Evolutionary conservation across 352 stramenopile genomes (phyloP).

Genomic region (Globisporangium parvum): DNA sequence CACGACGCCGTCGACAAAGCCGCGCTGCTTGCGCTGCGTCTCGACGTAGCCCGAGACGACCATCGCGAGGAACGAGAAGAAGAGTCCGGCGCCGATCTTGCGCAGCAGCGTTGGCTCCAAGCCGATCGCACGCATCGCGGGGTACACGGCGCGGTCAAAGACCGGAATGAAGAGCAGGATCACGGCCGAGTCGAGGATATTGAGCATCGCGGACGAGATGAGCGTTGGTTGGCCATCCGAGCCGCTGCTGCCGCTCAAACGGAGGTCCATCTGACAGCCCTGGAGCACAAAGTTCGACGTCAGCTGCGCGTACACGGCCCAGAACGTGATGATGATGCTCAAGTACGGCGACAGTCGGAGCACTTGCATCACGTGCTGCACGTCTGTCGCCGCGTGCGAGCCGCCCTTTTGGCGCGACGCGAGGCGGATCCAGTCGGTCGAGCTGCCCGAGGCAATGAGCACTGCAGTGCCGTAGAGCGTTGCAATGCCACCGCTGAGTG

Average conservation of each 20-base stretch:
- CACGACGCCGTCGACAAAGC: constrained; percentile 34
- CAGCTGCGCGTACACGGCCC: constrained; percentile 81
- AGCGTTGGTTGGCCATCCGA: constrained; percentile 23
- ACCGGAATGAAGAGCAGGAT: constrained; percentile 90
- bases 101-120: constrained; percentile 73
- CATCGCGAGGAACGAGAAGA: constrained; percentile 81
- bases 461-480: constrained; percentile 71
- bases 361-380: constrained; percentile 73
- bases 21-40: constrained; percentile 56
- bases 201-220: constrained; percentile 83
- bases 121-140: constrained; percentile 49
- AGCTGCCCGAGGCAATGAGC: constrained; percentile 51
- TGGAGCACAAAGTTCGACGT: constrained; percentile 82
- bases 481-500: constrained; percentile 37
- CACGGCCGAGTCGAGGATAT: constrained; percentile 81
- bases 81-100: constrained; percentile 84
- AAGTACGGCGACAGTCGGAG: constrained; percentile 76
- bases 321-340: constrained; percentile 83
- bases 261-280: constrained; percentile 89
- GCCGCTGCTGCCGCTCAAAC: constrained; percentile 26
- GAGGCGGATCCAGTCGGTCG: constrained; percentile 54
- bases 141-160: constrained; percentile 83
- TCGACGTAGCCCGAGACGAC: constrained; percentile 62
- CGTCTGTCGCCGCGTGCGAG: constrained; percentile 44
- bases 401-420: constrained; percentile 47